Evolutionary conservation across 2,329 filamentous ascomycete species (phyloP), one percentile per base, ranked within the genome.

Genomic region (Pseudophaeomoniella oleicola): DNA sequence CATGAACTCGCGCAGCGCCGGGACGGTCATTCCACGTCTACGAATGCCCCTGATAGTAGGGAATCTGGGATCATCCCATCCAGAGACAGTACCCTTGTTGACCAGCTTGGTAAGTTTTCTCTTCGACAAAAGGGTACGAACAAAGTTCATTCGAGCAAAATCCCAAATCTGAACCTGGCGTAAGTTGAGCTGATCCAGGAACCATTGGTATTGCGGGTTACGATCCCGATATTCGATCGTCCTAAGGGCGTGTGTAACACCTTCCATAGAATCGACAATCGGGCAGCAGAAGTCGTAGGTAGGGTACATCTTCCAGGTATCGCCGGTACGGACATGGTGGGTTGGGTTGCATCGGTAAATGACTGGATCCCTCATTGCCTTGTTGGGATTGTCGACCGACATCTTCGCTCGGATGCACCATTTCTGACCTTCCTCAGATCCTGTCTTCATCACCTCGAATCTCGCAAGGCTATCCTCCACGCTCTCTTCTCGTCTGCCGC

Each of bases 341-440:
- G 69, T 54, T 4, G 72, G 67, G 52, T 93, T 94, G 72, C 86
- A 94, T 46, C 90, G 79, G 69, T 94, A 96, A 58, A 98, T 92
- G 59, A 96, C 87, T 10, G 90, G 90, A 58, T 98, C 90, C 46
- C 90, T 75, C 73, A 96, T 78, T 37, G 90, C 85, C 62, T 93
- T 93, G 68, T 98, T 96, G 45, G 81, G 81, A 62, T 90, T 81
- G 58, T 93, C 83, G 48, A 82, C 75, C 1, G 84, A 88, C 49
- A 96, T 83, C 69, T 92, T 94, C 40, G 90, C 90, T 42, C 90
- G 81, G 46, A 98, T 92, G 62, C 85, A 94, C 75, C 88, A 87
- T 53, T 71, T 75, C 34, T 76, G 62, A 40, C 90, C 90, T 57
- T 87, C 78, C 34, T 80, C 72, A 2, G 76, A 80, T 32, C 81